Evolutionary conservation across 2,329 filamentous ascomycete genomes (phyloP).

Genomic region (Sclerotiophoma versabilis): DNA sequence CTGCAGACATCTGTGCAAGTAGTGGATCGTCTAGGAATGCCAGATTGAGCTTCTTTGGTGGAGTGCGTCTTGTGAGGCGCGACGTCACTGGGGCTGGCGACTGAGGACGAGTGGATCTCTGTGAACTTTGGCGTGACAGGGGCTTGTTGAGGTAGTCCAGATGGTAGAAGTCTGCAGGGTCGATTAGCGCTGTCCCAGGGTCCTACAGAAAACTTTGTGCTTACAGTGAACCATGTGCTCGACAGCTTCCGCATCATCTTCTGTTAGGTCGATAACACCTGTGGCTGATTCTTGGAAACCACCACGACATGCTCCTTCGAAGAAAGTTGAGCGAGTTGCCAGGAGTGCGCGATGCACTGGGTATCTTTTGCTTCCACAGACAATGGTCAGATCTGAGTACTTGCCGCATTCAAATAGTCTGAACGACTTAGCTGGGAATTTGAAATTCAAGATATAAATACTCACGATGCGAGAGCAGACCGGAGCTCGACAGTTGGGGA

Average conservation of each 20-base stretch:
- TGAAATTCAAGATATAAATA: conserved; percentile 12
- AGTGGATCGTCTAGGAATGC: conserved; percentile 49
- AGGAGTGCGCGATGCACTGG: conserved; percentile 57
- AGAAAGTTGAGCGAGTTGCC: conserved; percentile 58
- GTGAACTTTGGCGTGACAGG: conserved; percentile 39
- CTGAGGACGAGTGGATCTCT: conserved; percentile 32
- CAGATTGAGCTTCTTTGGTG: conserved; percentile 41
- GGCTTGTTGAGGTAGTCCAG: conserved; percentile 49
- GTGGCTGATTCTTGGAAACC: conserved; percentile 48
- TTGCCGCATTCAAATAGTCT: conserved; percentile 49
- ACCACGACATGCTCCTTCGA: conserved; percentile 51
- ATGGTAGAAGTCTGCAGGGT: conserved; percentile 50
- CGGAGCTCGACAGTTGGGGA: conserved; percentile 54
- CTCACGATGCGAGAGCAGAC: conserved; percentile 57
- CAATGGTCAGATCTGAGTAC: conserved; percentile 59
- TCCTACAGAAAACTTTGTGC: conserved; percentile 18
- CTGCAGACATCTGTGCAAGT: conserved; percentile 42
- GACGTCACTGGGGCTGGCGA: conserved; percentile 29
- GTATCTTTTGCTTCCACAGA: conserved; percentile 55
- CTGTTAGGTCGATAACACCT: conserved; percentile 49
- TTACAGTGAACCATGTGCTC: conserved; percentile 53
- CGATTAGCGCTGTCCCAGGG: conserved; percentile 25
- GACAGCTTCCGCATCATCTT: conserved; percentile 51
- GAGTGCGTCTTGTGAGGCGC: conserved; percentile 21
- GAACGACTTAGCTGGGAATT: conserved; percentile 37